Evolutionary conservation across 164 flowering plant species (phyloP).

Genomic region (Sedum album): DNA sequence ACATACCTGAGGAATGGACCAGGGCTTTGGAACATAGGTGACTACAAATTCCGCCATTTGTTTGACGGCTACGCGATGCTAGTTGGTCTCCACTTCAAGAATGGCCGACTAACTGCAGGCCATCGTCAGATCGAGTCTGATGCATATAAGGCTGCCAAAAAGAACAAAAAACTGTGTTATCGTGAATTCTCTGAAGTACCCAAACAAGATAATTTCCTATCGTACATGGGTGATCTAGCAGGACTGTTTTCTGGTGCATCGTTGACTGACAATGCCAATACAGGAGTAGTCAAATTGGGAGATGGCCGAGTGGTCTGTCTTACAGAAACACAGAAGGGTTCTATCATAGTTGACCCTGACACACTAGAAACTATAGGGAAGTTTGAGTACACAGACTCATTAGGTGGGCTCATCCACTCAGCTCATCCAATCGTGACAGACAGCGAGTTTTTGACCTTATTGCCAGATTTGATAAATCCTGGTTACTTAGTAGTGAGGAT

Average conservation of each 20-base stretch:
- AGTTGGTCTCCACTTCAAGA: slow-evolving; percentile 66
- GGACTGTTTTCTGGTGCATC: slow-evolving; percentile 82
- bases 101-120: slow-evolving; percentile 54
- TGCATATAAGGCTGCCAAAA: slow-evolving; percentile 78
- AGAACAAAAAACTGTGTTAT: slow-evolving; percentile 56
- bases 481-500: slow-evolving; percentile 90
- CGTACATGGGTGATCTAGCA: slow-evolving; percentile 66
- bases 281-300: slow-evolving; percentile 75
- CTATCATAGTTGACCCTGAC: slow-evolving; percentile 61
- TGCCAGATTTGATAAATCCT: slow-evolving; percentile 80
- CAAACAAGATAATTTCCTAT: slow-evolving; percentile 46
- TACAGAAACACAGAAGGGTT: slow-evolving; percentile 90
- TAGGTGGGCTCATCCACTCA: slow-evolving; percentile 75
- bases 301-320: slow-evolving; percentile 89
- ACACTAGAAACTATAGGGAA: slow-evolving; percentile 70
- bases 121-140: slow-evolving; percentile 87
- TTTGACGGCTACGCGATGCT: slow-evolving; percentile 93
- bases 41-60: slow-evolving; percentile 85
- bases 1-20: slow-evolving; percentile 95
- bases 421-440: slow-evolving; percentile 93
- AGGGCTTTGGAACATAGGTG: slow-evolving; percentile 81
- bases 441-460: slow-evolving; percentile 54
- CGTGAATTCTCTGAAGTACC: slow-evolving; percentile 94
- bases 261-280: slow-evolving; percentile 88
- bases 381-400: slow-evolving; percentile 56